Evolutionary conservation across 75 land plant species (phyloP), one percentile per base, ranked within the genome.

Genomic region (Picea glauca): DNA sequence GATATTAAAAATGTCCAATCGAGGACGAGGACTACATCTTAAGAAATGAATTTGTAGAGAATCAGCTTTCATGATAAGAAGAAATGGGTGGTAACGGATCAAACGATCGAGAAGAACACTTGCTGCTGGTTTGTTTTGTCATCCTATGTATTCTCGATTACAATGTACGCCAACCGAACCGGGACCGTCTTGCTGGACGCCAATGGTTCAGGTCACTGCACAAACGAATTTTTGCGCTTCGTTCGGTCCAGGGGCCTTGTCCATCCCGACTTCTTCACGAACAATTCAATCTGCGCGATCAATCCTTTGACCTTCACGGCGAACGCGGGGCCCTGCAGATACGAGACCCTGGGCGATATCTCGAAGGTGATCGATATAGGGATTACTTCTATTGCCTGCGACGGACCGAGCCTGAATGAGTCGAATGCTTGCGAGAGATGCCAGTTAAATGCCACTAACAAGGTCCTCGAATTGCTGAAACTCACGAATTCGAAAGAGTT

Each of bases 151-250:
- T 85, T 58, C 32, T 85, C 88, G 72, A 81, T 75, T 43, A 30
- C 75, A 32, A 57, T 62, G 35, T 26, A 86, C 79, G 76, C 85
- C 65, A 83, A 85, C 73, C 56, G 31, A 40, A 85, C 87, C 58
- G 83, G 81, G 58, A 80, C 72, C 15, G 85, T 81, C 57, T 80
- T 83, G 46, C 81, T 88, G 54, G 88, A 79, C 61, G 78, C 58
- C 4, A 67, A 80, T 35, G 62, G 63, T 40, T 85, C 90, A 60
- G 32, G 73, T 12, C 82, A 65, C 72, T 82, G 88, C 75, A 68
- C 84, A 68, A 26, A 15, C 74, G 65, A 77, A 56, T 83, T 80
- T 78, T 12, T 81, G 54, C 7, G 21, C 40, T 58, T 72, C 80
- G 79, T 85, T 75, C 32, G 74, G 70, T 58, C 77, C 17, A 40